Conservation (phyloP, 108 stramenopile species). For the Cyclostephanos invisitatus region DNA sequence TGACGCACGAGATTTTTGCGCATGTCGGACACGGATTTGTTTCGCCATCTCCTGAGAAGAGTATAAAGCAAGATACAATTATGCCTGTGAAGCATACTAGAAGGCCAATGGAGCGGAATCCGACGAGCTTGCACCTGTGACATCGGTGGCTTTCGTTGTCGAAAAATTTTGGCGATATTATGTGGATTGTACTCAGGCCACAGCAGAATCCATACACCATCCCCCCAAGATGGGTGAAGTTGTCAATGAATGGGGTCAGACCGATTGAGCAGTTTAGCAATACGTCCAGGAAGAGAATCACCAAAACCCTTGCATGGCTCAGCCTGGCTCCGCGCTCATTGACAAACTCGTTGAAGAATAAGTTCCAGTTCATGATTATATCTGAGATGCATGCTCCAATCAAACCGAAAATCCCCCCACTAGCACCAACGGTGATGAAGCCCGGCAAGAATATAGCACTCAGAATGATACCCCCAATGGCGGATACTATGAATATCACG, state of each 20-base stretch:
- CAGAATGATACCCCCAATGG: constrained; percentile 86
- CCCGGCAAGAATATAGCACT: constrained; percentile 90
- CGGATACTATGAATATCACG: constrained; percentile 73
- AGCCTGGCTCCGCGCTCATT: constrained; percentile 70
- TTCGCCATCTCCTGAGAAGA: constrained; percentile 68
- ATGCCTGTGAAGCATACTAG: constrained; percentile 63
- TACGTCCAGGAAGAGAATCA: constrained; percentile 77
- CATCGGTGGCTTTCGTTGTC: constrained; percentile 64
- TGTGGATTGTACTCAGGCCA: constrained; percentile 79
- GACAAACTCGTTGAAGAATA: constrained; percentile 77
- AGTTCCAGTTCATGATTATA: constrained; percentile 92
- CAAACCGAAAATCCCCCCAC: constrained; percentile 92
- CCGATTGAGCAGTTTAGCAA: constrained; percentile 83
- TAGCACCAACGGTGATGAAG: constrained; percentile 90
- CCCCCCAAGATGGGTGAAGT: constrained; percentile 75
- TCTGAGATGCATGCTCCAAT: constrained; percentile 92
- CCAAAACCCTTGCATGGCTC: constrained; percentile 69
- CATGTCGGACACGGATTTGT: constrained; percentile 79
- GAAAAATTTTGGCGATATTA: constrained; percentile 73
- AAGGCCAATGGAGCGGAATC: constrained; percentile 72
- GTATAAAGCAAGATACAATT: constrained; percentile 56
- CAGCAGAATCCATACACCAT: constrained; percentile 81
- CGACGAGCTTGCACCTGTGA: constrained; percentile 54
- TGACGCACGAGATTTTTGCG: constrained; percentile 71
- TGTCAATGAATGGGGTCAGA: constrained; percentile 88